A percentile compares a stretch with the other conserved stretches of the same genome.
Conservation (phyloP, 768 basidiomycete genomes). For the Rhodotorula toruloides region DNA sequence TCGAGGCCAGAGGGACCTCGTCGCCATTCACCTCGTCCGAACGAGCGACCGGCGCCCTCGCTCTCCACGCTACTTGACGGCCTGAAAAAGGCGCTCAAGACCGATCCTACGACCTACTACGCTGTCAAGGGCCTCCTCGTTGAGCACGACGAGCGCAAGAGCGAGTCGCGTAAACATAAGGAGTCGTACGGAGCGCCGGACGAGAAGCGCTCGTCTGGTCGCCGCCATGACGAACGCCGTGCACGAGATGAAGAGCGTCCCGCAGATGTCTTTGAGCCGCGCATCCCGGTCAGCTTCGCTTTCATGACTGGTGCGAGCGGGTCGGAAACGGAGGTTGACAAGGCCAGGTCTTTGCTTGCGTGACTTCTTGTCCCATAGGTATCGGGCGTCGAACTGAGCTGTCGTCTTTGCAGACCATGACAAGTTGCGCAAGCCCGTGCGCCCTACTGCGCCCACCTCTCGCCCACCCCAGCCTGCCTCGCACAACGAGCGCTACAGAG, state of each 20-base stretch:
- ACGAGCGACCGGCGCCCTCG: neutral
- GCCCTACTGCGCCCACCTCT: too few species aligned
- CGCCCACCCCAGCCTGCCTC: too few species aligned
- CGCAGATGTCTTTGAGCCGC: neutral
- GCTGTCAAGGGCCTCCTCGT: slow-evolving; percentile 16
- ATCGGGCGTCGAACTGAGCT: too few species aligned
- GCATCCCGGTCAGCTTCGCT: neutral
- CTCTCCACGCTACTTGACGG: neutral
- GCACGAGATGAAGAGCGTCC: neutral
- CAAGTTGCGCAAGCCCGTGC: too few species aligned
- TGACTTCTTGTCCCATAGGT: neutral
- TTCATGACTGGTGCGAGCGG: neutral
- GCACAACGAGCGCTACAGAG: too few species aligned
- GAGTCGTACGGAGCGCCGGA: too few species aligned
- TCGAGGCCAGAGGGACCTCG: too few species aligned
- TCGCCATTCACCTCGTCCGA: too few species aligned
- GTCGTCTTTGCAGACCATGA: too few species aligned
- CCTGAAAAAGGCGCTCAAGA: slow-evolving; percentile 1
- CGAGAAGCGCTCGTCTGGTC: neutral
- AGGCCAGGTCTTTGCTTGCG: too few species aligned
- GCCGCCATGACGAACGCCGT: neutral
- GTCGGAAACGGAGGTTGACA: neutral
- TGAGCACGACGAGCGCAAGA: slow-evolving; percentile 11
- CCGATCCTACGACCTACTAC: slow-evolving; percentile 16
- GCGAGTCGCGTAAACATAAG: too few species aligned